Evolutionary conservation across 2,329 filamentous ascomycete genomes (phyloP), one percentile per base, ranked within the genome.

Genomic region (Mollisia scopiformis): DNA sequence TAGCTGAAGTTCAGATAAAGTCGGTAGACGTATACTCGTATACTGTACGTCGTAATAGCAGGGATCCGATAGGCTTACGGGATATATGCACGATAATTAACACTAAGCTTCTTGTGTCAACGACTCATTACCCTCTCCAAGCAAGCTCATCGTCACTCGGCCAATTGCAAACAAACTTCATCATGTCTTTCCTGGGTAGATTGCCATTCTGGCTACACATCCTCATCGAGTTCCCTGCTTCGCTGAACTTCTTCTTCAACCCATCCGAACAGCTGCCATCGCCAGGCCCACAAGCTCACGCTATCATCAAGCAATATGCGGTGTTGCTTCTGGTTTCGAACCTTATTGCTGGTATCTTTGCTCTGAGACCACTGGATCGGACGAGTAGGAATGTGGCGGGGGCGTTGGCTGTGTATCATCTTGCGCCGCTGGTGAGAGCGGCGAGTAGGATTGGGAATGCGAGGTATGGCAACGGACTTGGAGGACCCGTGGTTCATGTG

Each of bases 241-340:
- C 70, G 6, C 50, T 76, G 1, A 73, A 72, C 59, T 78, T 77
- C 68, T 71, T 74, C 63, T 52, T 77, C 57, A 65, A 68, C 23
- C 75, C 75, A 7, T 69, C 72, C 13, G 54, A 68, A 25, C 71
- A 72, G 43, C 70, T 77, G 16, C 58, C 68, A 2, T 41, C 54
- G 4, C 64, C 73, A 37, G 72, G 73, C 35, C 72, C 73, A 10
- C 68, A 74, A 62, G 73, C 76, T 10, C 71, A 77, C 41, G 66
- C 73, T 25, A 53, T 71, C 27, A 72, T 78, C 52, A 66, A 69
- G 31, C 76, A 78, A 67, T 78, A 77, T 60, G 75, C 75, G n/a
- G 61, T 75, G 6, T 67, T 77, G 0, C 67, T 78, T 5, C 53
- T 76, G 16, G 58, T 65, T 14, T 73, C 75, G 11, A 71, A 67